These are phyloP conservation scores for Cytidiella melzeri DNA, from an alignment of 768 basidiomycete genomes.

Conservation along the genomic window DNA sequence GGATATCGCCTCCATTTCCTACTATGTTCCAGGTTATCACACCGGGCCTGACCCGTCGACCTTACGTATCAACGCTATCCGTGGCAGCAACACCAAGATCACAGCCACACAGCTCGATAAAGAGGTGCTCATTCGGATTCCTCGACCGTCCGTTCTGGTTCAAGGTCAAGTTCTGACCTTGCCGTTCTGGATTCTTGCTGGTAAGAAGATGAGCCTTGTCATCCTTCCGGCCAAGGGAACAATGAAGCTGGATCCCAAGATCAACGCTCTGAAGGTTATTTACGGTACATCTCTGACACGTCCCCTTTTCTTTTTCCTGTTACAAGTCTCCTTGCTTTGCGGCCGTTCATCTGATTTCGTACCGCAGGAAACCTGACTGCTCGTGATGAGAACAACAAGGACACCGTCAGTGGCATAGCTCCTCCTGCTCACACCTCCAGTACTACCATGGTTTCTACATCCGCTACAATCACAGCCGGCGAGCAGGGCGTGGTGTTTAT, in stretches of 20 bases:
- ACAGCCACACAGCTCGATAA: constrained; percentile 16
- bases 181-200: constrained; percentile 15
- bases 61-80: constrained; percentile 9
- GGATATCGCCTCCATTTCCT: constrained; percentile 25
- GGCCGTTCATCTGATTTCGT: too few species aligned
- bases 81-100: constrained; percentile 9
- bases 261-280: constrained; percentile 18
- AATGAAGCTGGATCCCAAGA: background rate
- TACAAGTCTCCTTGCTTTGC: too few species aligned
- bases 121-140: constrained; percentile 19
- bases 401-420: too few species aligned
- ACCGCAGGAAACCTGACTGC: too few species aligned
- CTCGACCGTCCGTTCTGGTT: constrained; percentile 10
- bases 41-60: constrained; percentile 20
- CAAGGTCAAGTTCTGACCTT: too few species aligned
- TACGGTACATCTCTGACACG: too few species aligned
- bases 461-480: constrained; percentile 3
- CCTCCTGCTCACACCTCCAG: too few species aligned
- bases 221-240: constrained; percentile 14
- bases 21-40: constrained; percentile 26
- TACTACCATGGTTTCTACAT: constrained; percentile 2
- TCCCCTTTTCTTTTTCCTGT: too few species aligned
- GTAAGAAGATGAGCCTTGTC: constrained; percentile 16
- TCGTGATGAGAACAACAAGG: too few species aligned
- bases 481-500: constrained; percentile 16